Conservation (phyloP, 768 basidiomycete genomes). For the Tulasnella calospora region DNA sequence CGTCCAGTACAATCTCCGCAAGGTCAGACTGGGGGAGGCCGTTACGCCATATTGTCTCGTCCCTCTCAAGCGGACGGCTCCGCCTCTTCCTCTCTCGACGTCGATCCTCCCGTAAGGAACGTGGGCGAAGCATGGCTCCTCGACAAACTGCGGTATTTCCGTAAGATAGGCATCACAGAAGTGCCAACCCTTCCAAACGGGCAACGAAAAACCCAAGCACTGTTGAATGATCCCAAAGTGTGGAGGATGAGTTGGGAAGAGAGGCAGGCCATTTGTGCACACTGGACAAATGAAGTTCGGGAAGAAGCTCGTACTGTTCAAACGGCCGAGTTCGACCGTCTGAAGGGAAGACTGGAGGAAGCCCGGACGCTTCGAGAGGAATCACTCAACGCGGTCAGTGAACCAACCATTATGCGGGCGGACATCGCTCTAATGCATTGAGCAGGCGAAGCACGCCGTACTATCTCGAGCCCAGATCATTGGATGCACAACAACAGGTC, state of each 20-base stretch:
- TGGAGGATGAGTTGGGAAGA: constrained; percentile 55
- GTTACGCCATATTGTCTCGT: background rate
- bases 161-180: background rate
- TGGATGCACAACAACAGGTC: constrained; percentile 74
- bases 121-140: background rate
- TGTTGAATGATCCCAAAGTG: constrained; percentile 41
- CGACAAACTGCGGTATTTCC: background rate
- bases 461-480: constrained; percentile 56
- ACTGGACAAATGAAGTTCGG: constrained; percentile 49
- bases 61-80: too few relatives aligned
- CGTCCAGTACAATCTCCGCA: background rate
- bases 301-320: constrained; percentile 34
- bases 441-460: constrained; percentile 53
- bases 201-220: constrained; percentile 38
- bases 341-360: constrained; percentile 43
- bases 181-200: background rate
- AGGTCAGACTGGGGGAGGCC: background rate
- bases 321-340: constrained; percentile 43
- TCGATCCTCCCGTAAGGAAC: background rate
- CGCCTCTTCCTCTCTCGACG: too few relatives aligned
- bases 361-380: constrained; percentile 40
- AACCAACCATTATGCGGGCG: background rate
- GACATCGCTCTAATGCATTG: background rate
- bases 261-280: constrained; percentile 42
- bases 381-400: constrained; percentile 51